A percentile compares a stretch with the other conserved stretches of the same genome.
These are phyloP conservation scores for Blastobotrys buckinghamii DNA, from an alignment of 1,139 yeast genomes.

Conservation along the genomic window DNA sequence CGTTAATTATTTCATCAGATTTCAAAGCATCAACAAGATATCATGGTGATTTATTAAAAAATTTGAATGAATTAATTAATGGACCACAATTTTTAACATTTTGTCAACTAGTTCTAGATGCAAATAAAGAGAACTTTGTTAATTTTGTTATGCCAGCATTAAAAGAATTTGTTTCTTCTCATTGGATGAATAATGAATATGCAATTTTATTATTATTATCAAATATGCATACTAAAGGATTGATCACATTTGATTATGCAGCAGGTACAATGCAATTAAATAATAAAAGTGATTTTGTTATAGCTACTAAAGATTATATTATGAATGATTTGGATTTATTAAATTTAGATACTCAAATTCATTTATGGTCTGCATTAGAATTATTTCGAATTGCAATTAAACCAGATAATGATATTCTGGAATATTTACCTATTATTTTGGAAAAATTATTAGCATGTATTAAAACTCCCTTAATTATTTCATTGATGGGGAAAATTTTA, in stretches of 20 bases:
- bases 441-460: not conserved
- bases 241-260: conserved; percentile 4
- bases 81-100: conserved; percentile 29
- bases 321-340: not conserved
- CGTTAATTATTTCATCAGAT: conserved; percentile 16
- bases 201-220: conserved; percentile 14
- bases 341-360: conserved; percentile 7
- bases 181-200: conserved; percentile 14
- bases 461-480: conserved; percentile 1
- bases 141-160: conserved; percentile 21
- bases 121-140: conserved; percentile 24
- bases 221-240: conserved; percentile 13
- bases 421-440: not conserved
- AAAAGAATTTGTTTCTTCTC: conserved; percentile 16
- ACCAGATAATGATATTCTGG: conserved; percentile 1
- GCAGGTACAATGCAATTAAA: conserved; percentile 10
- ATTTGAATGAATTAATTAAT: conserved; percentile 10
- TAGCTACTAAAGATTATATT: not conserved
- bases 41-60: conserved; percentile 16
- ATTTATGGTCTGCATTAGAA: conserved; percentile 19
- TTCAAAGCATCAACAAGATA: conserved; percentile 22
- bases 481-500: conserved; percentile 9
- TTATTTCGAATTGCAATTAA: conserved; percentile 11
- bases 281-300: conserved; percentile 3
- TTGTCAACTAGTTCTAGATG: conserved; percentile 36